Evolutionary conservation across 1,284 basidiomycete genomes (phyloP).

Genomic region (Mrakiaceae sp.): DNA sequence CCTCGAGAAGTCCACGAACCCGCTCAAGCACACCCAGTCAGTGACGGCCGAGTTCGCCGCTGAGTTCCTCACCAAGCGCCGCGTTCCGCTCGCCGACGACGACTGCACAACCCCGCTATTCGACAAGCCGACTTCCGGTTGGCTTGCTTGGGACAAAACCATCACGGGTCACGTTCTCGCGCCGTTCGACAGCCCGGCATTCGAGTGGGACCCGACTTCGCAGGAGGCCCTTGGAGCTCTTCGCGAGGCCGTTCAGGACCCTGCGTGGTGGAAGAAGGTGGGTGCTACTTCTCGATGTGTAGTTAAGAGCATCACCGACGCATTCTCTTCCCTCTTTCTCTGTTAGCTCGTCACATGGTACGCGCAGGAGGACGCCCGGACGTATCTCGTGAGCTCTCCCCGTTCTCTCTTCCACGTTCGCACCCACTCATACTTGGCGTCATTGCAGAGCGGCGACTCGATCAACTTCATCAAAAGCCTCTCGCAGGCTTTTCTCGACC

Average conservation of each 20-base stretch:
- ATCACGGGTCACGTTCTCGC: conserved; percentile 56
- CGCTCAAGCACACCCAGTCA: conserved; percentile 43
- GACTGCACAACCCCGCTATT: conserved; percentile 29
- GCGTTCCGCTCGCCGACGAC: conserved; percentile 30
- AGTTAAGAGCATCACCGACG: too few relatives aligned
- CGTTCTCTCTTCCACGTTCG: background rate
- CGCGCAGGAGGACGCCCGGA: conserved; percentile 34
- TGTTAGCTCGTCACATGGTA: conserved; percentile 27
- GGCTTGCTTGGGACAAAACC: conserved; percentile 66
- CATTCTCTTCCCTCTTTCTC: conserved; percentile 1
- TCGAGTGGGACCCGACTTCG: conserved; percentile 57
- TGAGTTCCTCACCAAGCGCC: conserved; percentile 42
- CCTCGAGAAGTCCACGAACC: conserved; percentile 67
- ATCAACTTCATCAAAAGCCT: conserved; percentile 41
- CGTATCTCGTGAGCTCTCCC: too few relatives aligned
- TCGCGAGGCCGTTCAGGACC: conserved; percentile 37
- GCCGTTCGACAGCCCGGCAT: conserved; percentile 41
- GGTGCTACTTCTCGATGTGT: too few relatives aligned
- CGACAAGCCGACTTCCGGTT: conserved; percentile 75
- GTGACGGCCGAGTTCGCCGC: conserved; percentile 41
- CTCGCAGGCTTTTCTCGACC: conserved; percentile 35
- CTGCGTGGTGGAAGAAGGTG: conserved; percentile 46
- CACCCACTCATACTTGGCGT: conserved; percentile 5
- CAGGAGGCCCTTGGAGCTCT: conserved; percentile 40
- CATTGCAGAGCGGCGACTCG: conserved; percentile 16